Percentiles rank a stretch among this genome's conserved stretches.
Evolutionary conservation across 352 stramenopile genomes (phyloP).

Genomic region (Globisporangium camurandrum): DNA sequence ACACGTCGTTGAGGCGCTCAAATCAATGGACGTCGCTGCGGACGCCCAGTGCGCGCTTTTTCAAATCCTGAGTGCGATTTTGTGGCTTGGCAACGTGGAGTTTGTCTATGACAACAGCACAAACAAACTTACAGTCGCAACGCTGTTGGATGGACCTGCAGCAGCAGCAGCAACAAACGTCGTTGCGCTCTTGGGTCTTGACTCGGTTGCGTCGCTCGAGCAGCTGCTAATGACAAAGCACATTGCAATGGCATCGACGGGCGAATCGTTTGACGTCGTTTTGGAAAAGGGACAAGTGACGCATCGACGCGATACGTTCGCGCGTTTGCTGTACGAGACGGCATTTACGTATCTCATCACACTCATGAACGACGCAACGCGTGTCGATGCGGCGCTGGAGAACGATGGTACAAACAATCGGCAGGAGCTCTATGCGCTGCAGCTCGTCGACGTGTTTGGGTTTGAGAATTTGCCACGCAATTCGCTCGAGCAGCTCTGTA

Average conservation of each 20-base stretch:
- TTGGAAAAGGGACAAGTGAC: constrained; percentile 38
- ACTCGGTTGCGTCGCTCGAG: constrained; percentile 19
- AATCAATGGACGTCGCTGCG: constrained; percentile 27
- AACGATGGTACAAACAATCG: constrained; percentile 1
- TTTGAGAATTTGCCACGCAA: constrained; percentile 65
- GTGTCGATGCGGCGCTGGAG: constrained; percentile 10
- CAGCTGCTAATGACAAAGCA: constrained; percentile 42
- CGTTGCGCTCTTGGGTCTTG: constrained; percentile 27
- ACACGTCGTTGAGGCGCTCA: constrained; percentile 42
- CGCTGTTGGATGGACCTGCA: constrained; percentile 9
- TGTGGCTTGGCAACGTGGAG: constrained; percentile 67
- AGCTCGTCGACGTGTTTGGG: constrained; percentile 70
- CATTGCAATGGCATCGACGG: constrained; percentile 34
- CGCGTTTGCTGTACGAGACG: constrained; percentile 47
- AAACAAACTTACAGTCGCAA: constrained; percentile 24
- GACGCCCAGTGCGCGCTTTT: constrained; percentile 47
- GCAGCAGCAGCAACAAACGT: constrained; percentile 16
- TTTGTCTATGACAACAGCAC: constrained; percentile 22
- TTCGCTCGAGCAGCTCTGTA: constrained; percentile 72
- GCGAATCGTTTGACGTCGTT: constrained; percentile 43
- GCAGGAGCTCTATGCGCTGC: constrained; percentile 16
- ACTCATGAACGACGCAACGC: constrained; percentile 40
- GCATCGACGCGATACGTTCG: constrained; percentile 46
- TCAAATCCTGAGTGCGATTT: constrained; percentile 47
- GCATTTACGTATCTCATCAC: constrained; percentile 37